Evolutionary conservation across 1,284 basidiomycete genomes (phyloP), one percentile per base, ranked within the genome.

Genomic region (Malassezia sympodialis): DNA sequence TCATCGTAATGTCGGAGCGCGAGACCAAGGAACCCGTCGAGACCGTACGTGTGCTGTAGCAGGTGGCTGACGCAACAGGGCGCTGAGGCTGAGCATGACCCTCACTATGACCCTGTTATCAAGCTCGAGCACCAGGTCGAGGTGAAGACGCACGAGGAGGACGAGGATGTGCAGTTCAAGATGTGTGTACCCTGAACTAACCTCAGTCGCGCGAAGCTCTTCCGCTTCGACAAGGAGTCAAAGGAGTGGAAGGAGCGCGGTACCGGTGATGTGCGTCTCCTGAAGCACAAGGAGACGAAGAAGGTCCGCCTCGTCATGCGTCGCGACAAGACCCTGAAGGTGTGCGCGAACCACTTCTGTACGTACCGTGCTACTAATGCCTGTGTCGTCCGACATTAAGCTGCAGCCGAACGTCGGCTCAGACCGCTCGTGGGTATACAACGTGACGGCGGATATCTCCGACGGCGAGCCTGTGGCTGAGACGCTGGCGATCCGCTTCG

Each of bases 241-340:
- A 80, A 83, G 59, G 91, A 98, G 78, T 99, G 94, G 94, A 98
- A 98, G 78, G 91, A 96, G 78, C 79, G 90, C 41, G 89, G 71
- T 23, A 73, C 71, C 8, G 71, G 71, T 10, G 71, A 73, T 30
- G 71, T 73, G 2, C 66, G 71, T 32, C 55, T 73, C 19, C 60
- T 75, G 47, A 79, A 84, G 72, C 87, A 94, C 80, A 90, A 87
- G 78, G 82, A 60, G 45, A 87, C 85, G 40, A 84, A 85, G 79
- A 96, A 96, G 79, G 82, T 94, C 69, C 83, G 94, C 60, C 83
- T 99, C 61, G 90, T 99, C 75, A 99, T 99, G 94, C 82, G 94
- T 78, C 87, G 94, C 77, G 94, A 99, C 82, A 96, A 96, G 85
- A 98, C 94, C 44, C 82, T 91, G 77, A 98, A 99, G 79, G 91